Conservation (phyloP, 2,329 filamentous ascomycete species). For the Metarhizium humberi region DNA sequence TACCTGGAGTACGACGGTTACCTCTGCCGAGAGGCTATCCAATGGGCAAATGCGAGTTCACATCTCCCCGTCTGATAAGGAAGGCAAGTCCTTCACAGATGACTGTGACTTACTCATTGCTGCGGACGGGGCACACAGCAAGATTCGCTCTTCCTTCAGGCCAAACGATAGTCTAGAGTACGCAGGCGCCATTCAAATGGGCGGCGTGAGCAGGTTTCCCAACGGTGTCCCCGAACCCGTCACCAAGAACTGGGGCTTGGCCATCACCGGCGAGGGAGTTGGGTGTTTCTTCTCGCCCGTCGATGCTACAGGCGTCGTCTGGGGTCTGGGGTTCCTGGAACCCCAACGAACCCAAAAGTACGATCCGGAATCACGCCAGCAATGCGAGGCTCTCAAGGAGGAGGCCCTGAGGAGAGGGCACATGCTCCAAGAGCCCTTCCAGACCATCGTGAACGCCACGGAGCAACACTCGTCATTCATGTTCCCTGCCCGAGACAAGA, state of each 20-base stretch:
- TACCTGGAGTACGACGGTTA: background rate
- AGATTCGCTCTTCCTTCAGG: constrained; percentile 23
- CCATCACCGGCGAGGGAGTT: constrained; percentile 9
- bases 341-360: no score
- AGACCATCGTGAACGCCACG: constrained; percentile 23
- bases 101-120: constrained; percentile 27
- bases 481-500: constrained; percentile 31
- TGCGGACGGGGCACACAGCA: constrained; percentile 30
- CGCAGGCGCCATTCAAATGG: constrained; percentile 23
- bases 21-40: background rate
- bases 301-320: no score
- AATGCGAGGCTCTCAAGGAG: constrained; percentile 9
- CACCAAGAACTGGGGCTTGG: constrained; percentile 23
- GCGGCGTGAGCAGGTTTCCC: constrained; percentile 23
- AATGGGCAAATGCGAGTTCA: no score
- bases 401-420: constrained; percentile 10
- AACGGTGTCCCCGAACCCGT: constrained; percentile 20
- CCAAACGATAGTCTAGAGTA: constrained; percentile 25
- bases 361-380: no score
- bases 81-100: background rate
- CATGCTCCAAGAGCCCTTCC: constrained; percentile 24
- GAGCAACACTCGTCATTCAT: constrained; percentile 21
- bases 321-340: no score
- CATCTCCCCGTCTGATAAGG: no score
- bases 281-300: no score